Evolutionary conservation across 352 stramenopile species (phyloP).

Genomic region (Aphanomyces euteiches): DNA sequence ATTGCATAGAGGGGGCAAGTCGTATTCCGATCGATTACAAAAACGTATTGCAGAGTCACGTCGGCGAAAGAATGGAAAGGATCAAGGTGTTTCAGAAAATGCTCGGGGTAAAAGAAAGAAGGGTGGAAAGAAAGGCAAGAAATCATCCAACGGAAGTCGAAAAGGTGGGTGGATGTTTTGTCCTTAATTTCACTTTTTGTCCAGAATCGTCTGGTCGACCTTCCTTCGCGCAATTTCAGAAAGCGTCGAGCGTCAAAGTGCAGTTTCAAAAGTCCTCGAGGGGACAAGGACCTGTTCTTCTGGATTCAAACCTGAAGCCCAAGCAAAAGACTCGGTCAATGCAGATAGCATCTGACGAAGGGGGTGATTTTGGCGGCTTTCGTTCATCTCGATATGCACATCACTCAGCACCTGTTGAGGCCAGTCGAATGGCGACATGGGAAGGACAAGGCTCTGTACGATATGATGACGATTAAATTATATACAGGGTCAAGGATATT

Average conservation of each 20-base stretch:
- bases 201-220: background rate
- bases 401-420: background rate
- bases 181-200: background rate
- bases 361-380: conserved; percentile 17
- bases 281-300: background rate
- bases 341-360: conserved; percentile 10
- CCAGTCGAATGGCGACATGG: conserved; percentile 1
- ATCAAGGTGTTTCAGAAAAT: background rate
- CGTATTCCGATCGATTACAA: conserved; percentile 10
- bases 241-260: background rate
- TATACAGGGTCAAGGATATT: conserved; percentile 53
- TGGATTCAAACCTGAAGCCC: conserved; percentile 16
- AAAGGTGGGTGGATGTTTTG: background rate
- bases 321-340: conserved; percentile 7
- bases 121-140: background rate
- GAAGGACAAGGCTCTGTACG: conserved; percentile 20
- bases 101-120: background rate
- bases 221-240: background rate
- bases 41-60: conserved; percentile 6
- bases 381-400: background rate
- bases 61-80: background rate
- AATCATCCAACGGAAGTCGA: background rate
- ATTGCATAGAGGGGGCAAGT: conserved; percentile 6
- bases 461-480: conserved; percentile 28
- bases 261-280: background rate